Evolutionary conservation across 768 basidiomycete species (phyloP).

Genomic region (Kwoniella dejecticola): DNA sequence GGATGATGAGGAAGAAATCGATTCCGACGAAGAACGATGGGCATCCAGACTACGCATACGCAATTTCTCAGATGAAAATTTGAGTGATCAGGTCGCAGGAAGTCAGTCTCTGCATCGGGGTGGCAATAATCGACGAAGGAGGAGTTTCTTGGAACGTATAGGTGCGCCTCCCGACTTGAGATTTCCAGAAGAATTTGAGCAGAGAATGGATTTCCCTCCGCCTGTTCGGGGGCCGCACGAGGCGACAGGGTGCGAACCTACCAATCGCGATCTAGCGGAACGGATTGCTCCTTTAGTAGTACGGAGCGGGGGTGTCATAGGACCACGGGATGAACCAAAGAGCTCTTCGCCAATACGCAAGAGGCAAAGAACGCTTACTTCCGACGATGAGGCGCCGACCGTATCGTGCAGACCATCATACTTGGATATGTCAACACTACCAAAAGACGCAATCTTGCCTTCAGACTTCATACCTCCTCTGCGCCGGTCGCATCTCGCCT

Average conservation of each 20-base stretch:
- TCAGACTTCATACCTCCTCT: conserved; percentile 15
- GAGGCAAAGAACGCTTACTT: not conserved
- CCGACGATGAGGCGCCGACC: not conserved
- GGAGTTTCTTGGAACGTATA: conserved; percentile 19
- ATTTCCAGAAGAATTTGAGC: conserved; percentile 9
- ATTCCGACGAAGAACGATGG: conserved; percentile 12
- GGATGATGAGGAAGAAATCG: conserved; percentile 5
- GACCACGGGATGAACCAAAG: conserved; percentile 1
- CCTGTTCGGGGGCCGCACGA: conserved; percentile 8
- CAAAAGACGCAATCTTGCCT: conserved; percentile 9
- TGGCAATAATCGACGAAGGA: conserved; percentile 28
- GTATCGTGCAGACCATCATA: conserved; percentile 21
- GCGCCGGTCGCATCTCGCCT: conserved; percentile 18
- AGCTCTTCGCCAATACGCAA: not conserved
- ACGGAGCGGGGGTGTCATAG: not conserved
- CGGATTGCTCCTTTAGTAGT: conserved; percentile 6
- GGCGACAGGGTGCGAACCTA: conserved; percentile 16
- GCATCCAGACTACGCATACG: conserved; percentile 4
- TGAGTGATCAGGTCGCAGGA: conserved; percentile 9
- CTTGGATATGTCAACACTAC: conserved; percentile 15
- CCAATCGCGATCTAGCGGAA: conserved; percentile 4
- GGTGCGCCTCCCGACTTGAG: conserved; percentile 6
- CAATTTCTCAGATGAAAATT: conserved; percentile 11
- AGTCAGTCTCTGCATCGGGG: conserved; percentile 19
- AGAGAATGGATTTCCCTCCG: conserved; percentile 14